Evolutionary conservation across 2,329 filamentous ascomycete genomes (phyloP).

Genomic region (Daldinia eschscholtzii): DNA sequence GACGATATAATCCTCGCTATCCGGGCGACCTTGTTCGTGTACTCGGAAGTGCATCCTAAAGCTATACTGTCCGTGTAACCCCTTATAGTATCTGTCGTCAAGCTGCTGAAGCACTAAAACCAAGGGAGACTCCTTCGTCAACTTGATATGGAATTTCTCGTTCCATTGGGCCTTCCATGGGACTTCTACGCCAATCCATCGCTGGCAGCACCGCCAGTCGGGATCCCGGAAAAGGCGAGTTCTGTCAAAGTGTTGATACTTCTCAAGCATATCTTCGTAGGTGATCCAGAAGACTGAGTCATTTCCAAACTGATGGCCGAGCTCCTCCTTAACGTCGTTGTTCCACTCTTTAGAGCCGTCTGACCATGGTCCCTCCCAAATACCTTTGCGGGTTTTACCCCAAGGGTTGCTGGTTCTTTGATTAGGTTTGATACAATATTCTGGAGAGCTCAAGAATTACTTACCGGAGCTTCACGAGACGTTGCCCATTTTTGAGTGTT

Average conservation of each 20-base stretch:
- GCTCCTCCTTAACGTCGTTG: conserved; percentile 67
- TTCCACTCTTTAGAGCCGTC: conserved; percentile 74
- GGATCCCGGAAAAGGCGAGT: conserved; percentile 71
- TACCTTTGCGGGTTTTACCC: conserved; percentile 68
- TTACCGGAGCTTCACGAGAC: conserved; percentile 67
- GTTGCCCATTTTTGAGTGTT: conserved; percentile 64
- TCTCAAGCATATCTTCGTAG: conserved; percentile 72
- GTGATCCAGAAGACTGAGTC: conserved; percentile 75
- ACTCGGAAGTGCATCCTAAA: conserved; percentile 65
- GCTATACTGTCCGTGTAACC: conserved; percentile 69
- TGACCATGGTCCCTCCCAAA: conserved; percentile 71
- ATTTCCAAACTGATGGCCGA: conserved; percentile 70
- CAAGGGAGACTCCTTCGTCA: conserved; percentile 68
- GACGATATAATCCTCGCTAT: conserved; percentile 70
- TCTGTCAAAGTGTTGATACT: conserved; percentile 72
- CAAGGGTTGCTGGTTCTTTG: conserved; percentile 64
- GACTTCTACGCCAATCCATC: conserved; percentile 72
- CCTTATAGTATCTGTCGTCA: conserved; percentile 72
- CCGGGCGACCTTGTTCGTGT: conserved; percentile 63
- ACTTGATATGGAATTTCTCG: conserved; percentile 70
- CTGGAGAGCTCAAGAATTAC: conserved; percentile 2
- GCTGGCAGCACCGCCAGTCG: conserved; percentile 69
- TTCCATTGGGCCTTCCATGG: conserved; percentile 73
- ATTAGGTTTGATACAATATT: conserved; percentile 26
- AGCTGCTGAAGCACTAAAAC: conserved; percentile 73